Evolutionary conservation across 73 alveolate genomes (phyloP).

Genomic region (Tetrahymena elliotti): DNA sequence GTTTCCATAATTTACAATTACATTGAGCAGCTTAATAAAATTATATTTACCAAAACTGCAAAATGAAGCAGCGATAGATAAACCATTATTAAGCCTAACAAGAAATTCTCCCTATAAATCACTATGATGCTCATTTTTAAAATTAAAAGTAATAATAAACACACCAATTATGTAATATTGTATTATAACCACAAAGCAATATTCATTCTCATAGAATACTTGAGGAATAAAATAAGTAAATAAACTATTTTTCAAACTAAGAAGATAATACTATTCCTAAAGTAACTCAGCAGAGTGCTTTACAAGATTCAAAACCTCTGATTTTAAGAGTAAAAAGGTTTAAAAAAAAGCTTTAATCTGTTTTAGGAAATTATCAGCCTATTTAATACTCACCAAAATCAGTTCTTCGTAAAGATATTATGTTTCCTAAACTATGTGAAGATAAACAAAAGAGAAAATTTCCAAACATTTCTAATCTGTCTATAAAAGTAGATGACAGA

Average conservation of each 20-base stretch:
- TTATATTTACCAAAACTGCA: not conserved
- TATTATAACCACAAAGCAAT: not conserved
- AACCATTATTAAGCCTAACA: not conserved
- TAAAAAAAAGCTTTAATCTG: not conserved
- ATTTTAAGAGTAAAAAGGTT: not conserved
- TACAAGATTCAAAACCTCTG: not conserved
- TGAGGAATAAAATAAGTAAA: not conserved
- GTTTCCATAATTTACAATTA: not conserved
- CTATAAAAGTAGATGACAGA: not conserved
- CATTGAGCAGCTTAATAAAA: not conserved
- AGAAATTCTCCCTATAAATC: not conserved
- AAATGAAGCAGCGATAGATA: not conserved
- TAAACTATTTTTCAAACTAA: not conserved
- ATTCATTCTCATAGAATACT: not conserved
- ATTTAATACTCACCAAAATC: not conserved
- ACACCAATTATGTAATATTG: not conserved
- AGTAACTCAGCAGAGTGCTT: not conserved
- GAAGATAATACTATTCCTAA: not conserved
- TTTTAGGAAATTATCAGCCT: not conserved
- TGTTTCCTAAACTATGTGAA: not conserved
- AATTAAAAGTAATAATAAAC: not conserved
- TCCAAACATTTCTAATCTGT: not conserved
- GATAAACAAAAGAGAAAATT: not conserved
- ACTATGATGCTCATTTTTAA: not conserved
- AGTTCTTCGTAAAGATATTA: not conserved